Conservation (phyloP, 1,284 basidiomycete species). For the Tilletia caries region DNA sequence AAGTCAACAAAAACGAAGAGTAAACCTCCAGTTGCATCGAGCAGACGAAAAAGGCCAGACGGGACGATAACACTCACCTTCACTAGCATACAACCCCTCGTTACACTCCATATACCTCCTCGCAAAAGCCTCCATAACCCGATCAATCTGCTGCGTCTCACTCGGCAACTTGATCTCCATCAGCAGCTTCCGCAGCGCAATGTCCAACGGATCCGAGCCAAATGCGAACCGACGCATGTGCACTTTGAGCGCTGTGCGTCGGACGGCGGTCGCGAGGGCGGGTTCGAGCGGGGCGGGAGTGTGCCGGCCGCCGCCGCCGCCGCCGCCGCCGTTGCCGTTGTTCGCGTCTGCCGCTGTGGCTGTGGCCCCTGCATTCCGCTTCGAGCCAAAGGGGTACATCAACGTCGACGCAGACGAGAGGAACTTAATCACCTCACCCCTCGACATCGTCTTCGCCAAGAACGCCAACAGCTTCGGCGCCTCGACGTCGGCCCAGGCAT, state of each 20-base stretch:
- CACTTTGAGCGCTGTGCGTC: conserved; percentile 67
- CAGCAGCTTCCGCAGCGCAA: conserved; percentile 82
- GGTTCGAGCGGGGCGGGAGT: not conserved
- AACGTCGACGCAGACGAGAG: conserved; percentile 1
- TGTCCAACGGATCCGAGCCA: conserved; percentile 76
- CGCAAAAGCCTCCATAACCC: conserved; percentile 93
- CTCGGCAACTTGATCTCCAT: conserved; percentile 87
- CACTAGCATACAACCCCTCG: conserved; percentile 66
- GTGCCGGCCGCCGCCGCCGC: too few relatives aligned
- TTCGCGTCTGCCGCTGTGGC: too few relatives aligned
- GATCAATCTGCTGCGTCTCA: conserved; percentile 97
- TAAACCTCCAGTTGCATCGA: not conserved
- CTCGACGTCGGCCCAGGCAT: not conserved
- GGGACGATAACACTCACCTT: conserved; percentile 62
- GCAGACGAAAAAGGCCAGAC: conserved; percentile 30
- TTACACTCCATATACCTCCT: conserved; percentile 80
- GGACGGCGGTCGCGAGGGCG: conserved; percentile 53
- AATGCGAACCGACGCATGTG: conserved; percentile 82
- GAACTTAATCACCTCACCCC: not conserved
- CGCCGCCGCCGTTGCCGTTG: too few relatives aligned
- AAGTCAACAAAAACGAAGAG: not conserved
- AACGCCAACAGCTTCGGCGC: not conserved
- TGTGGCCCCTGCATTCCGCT: too few relatives aligned
- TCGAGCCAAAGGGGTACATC: not conserved
- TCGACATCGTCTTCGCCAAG: not conserved